These are phyloP conservation scores for Kwoniella mangroviensis DNA, from an alignment of 768 basidiomycete genomes.

Conservation along the genomic window DNA sequence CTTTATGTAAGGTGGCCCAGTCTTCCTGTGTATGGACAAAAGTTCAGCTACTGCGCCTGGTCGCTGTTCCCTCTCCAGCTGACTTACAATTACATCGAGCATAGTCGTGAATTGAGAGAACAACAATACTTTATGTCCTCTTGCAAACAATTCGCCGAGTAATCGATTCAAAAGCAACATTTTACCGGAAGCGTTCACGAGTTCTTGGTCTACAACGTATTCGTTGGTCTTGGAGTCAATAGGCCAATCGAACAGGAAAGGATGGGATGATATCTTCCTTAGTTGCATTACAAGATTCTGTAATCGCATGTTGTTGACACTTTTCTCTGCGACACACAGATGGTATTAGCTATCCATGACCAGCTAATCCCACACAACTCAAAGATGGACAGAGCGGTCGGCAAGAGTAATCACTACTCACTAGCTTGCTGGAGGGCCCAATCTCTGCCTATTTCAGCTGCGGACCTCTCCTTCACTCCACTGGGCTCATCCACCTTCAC, in stretches of 20 bases:
- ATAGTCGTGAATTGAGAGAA: conserved; percentile 90
- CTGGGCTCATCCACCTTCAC: conserved; percentile 49
- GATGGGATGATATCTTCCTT: conserved; percentile 80
- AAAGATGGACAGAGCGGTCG: neutral
- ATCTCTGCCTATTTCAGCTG: conserved; percentile 65
- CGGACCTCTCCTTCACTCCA: conserved; percentile 60
- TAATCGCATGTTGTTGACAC: conserved; percentile 88
- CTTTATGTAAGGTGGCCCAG: conserved; percentile 85
- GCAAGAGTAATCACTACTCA: conserved; percentile 56
- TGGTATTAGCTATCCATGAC: too few relatives aligned
- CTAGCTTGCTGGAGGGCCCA: conserved; percentile 68
- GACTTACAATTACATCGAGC: conserved; percentile 90
- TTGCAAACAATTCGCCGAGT: conserved; percentile 75
- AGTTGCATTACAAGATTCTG: conserved; percentile 97
- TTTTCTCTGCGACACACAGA: conserved; percentile 64
- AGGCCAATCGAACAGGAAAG: conserved; percentile 87
- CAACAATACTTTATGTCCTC: conserved; percentile 77
- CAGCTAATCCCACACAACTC: too few relatives aligned
- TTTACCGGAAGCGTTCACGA: conserved; percentile 88
- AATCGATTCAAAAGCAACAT: conserved; percentile 95
- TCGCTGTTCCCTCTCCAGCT: too few relatives aligned
- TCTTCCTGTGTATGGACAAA: conserved; percentile 61
- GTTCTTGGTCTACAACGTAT: conserved; percentile 72
- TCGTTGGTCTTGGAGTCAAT: conserved; percentile 67
- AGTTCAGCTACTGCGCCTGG: conserved; percentile 42